phyloP scores from a whole-genome alignment of 2,329 filamentous ascomycete species.

The Colletotrichum echinochloae region DNA sequence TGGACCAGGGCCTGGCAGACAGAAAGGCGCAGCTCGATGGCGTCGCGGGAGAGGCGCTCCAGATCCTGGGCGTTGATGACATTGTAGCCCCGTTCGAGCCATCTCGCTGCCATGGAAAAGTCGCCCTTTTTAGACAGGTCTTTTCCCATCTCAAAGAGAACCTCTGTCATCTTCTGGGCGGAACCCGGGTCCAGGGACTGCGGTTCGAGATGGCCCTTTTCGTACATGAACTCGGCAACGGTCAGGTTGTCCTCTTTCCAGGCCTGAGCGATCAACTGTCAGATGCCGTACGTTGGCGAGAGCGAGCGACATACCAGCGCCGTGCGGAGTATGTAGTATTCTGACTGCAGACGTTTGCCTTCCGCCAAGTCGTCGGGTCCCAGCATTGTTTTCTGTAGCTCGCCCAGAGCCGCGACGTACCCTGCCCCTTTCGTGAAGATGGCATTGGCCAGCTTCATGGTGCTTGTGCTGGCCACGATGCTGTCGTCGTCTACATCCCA shows the following conservation, averaged over 20 bases:
- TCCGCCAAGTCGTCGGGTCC: conserved; percentile 48
- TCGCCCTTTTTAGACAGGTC: conserved; percentile 65
- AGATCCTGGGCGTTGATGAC: conserved; percentile 67
- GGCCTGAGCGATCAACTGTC: conserved; percentile 60
- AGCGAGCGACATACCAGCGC: conserved; percentile 66
- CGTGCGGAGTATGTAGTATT: conserved; percentile 76
- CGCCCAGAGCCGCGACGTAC: conserved; percentile 59
- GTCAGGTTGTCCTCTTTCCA: conserved; percentile 81
- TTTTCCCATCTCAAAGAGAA: conserved; percentile 79
- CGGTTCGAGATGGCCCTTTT: conserved; percentile 62
- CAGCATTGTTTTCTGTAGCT: conserved; percentile 44
- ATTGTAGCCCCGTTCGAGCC: conserved; percentile 77
- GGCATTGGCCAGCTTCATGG: conserved; percentile 60
- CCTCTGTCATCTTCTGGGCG: conserved; percentile 73
- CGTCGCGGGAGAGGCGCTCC: conserved; percentile 68
- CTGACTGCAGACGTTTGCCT: conserved; percentile 59
- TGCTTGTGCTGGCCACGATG: conserved; percentile 50
- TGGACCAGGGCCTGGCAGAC: conserved; percentile 74
- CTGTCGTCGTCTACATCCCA: conserved; percentile 60
- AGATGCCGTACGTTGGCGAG: background rate
- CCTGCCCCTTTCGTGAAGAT: conserved; percentile 74
- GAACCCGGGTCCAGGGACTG: conserved; percentile 58
- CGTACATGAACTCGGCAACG: conserved; percentile 82
- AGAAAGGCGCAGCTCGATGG: conserved; percentile 72
- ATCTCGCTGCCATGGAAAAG: conserved; percentile 70